Conservation (phyloP, 495 filamentous ascomycete genomes). For the Penicillium pancosmium region DNA sequence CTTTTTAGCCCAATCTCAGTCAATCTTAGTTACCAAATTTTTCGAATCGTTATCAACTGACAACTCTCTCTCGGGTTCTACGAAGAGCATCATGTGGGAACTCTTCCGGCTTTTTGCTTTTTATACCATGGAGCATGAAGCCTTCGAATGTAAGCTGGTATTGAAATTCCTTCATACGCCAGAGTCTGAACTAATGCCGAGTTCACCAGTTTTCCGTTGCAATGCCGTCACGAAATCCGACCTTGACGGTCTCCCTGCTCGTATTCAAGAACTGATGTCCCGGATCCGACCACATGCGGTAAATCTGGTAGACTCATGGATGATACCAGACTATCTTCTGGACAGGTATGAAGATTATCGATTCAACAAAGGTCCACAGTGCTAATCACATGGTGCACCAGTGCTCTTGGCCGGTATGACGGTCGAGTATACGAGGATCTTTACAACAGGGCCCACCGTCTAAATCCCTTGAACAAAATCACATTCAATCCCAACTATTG, state of each 20-base stretch:
- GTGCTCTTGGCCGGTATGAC: conserved; percentile 49
- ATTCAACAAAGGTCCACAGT: background rate
- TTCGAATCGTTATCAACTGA: conserved; percentile 31
- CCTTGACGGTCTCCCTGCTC: conserved; percentile 36
- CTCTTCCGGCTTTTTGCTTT: conserved; percentile 49
- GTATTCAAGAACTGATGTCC: conserved; percentile 44
- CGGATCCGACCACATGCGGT: conserved; percentile 51
- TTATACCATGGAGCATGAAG: conserved; percentile 44
- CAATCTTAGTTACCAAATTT: conserved; percentile 47
- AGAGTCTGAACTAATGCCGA: background rate
- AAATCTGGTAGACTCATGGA: conserved; percentile 49
- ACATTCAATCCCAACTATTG: conserved; percentile 53
- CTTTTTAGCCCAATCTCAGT: conserved; percentile 44
- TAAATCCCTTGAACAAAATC: conserved; percentile 49
- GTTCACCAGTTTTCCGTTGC: conserved; percentile 34
- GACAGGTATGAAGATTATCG: conserved; percentile 32
- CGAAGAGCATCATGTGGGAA: conserved; percentile 30
- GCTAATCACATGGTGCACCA: conserved; percentile 9
- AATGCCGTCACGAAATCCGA: conserved; percentile 36
- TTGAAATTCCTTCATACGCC: no score
- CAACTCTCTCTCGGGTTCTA: conserved; percentile 25
- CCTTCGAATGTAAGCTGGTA: conserved; percentile 30
- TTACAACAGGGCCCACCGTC: conserved; percentile 46
- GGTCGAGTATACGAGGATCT: conserved; percentile 54
- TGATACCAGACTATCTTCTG: conserved; percentile 50